phyloP scores from a whole-genome alignment of 352 stramenopile species.

The Phytophthora macrochlamydospora region DNA sequence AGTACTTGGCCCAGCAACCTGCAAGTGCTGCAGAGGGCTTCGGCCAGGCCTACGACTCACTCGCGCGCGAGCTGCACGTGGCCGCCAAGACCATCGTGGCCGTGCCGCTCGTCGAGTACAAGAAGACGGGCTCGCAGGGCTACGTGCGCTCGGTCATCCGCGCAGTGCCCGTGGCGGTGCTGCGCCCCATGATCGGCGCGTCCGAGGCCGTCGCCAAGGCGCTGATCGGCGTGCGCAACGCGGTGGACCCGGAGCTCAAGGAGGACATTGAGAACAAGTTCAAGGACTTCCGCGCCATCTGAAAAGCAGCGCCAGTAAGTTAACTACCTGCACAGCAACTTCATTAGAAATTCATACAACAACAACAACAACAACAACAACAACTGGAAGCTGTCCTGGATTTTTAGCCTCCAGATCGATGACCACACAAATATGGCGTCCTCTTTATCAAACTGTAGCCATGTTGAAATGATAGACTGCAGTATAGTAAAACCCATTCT shows the following conservation, averaged over 20 bases:
- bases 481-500: too few species aligned
- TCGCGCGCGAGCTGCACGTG: constrained; percentile 83
- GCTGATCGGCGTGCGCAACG: constrained; percentile 87
- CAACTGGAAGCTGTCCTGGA: too few species aligned
- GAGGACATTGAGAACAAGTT: constrained; percentile 93
- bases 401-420: too few species aligned
- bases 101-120: constrained; percentile 90
- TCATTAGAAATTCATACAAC: background rate
- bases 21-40: constrained; percentile 82
- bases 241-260: constrained; percentile 88
- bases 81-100: constrained; percentile 90
- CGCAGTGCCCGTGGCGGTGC: constrained; percentile 83
- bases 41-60: constrained; percentile 85
- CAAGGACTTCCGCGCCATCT: constrained; percentile 80
- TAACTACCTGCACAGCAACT: constrained; percentile 1
- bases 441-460: too few species aligned
- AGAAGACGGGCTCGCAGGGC: constrained; percentile 88
- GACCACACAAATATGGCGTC: too few species aligned
- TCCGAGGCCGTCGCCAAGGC: constrained; percentile 87
- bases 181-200: constrained; percentile 88
- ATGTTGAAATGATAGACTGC: too few species aligned
- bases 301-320: constrained; percentile 8
- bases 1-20: constrained; percentile 84
- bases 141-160: constrained; percentile 90
- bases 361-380: too few species aligned